Base-by-base conservation (phyloP, 768 basidiomycete genomes). In the Russula abietina region DNA sequence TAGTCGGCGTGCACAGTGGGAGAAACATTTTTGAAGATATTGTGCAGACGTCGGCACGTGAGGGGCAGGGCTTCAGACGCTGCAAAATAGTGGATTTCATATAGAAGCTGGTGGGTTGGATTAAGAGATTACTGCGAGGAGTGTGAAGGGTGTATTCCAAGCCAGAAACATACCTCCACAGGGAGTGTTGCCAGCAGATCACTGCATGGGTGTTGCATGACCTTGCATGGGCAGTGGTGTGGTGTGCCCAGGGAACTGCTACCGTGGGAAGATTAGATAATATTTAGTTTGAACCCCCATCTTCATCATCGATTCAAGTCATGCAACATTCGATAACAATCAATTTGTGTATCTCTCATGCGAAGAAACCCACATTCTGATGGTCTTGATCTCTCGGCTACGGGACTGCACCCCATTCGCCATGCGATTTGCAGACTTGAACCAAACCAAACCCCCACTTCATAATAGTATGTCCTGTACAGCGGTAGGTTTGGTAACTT, bases 1-100 rank as follows among this genome's bases (percentile, higher is more conserved):
- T 89, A 96, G 61, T 80, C 77, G 19, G 88, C 90, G 9, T 80
- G 81, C 66, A 85, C 84, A 5, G 80, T 80, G 0, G 81, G 59
- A 0, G 88, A 81, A 0, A 88, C 79, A 2, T 75, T 71, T 10
- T 77, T 73, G 75, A 88, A 88, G 16, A 88, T 75, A 16, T 70
- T 46, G 64, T 82, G 71, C 22, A 94, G 71, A 43, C 77, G 72
- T 62, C 74, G 80, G 65, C 81, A 89, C 36, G 81, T 75, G 55
- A 73, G 73, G 0, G 92, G 91, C 9, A 97, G 75, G 39, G 75
- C 69, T 19, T 82, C 77, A 3, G 89, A 91, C 7, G 84, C 74
- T 0, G 91, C 85, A 65, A 78, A 78, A 19, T 89, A 79, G 67
- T 93, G 88, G 16, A 96, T 80, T 60, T 93, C 83, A 68, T 88